Percentiles rank a stretch among this genome's conserved stretches.
Conservation (phyloP, 2,329 filamentous ascomycete genomes). For the Periconia sp. region DNA sequence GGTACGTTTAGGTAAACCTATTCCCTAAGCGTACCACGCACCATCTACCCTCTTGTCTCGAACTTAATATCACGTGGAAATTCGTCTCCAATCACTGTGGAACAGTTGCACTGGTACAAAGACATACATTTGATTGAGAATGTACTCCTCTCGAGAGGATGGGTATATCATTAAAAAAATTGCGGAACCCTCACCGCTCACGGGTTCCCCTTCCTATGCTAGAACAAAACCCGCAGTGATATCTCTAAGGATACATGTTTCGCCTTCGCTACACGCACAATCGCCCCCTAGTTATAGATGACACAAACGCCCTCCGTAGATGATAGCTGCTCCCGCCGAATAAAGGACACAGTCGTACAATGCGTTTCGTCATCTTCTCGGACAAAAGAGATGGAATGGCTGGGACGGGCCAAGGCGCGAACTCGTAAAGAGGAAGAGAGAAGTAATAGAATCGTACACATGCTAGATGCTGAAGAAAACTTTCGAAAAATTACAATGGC, state of each 20-base stretch:
- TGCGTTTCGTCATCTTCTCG: conserved; percentile 19
- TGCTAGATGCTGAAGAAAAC: conserved; percentile 14
- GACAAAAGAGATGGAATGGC: conserved; percentile 9
- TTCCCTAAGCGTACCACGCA: no score
- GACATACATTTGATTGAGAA: background rate
- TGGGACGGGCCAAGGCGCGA: conserved; percentile 3
- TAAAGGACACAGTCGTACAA: conserved; percentile 17
- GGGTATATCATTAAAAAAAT: conserved; percentile 20
- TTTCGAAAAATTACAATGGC: conserved; percentile 27
- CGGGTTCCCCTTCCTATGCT: background rate
- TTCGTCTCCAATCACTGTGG: no score
- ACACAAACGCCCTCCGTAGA: conserved; percentile 4
- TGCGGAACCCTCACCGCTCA: background rate
- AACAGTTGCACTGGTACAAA: no score
- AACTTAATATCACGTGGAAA: no score
- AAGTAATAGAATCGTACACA: conserved; percentile 15
- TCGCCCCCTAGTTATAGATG: conserved; percentile 5
- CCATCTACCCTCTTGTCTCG: no score
- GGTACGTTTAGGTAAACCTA: no score
- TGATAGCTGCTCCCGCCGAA: conserved; percentile 1
- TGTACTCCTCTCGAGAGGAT: conserved; percentile 2
- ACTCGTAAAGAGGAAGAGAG: conserved; percentile 9
- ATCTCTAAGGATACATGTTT: conserved; percentile 14
- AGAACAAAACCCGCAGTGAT: no score
- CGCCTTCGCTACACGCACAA: conserved; percentile 16